Evolutionary conservation across 2,329 filamentous ascomycete genomes (phyloP).

Genomic region (Geoglossum cookeanum): DNA sequence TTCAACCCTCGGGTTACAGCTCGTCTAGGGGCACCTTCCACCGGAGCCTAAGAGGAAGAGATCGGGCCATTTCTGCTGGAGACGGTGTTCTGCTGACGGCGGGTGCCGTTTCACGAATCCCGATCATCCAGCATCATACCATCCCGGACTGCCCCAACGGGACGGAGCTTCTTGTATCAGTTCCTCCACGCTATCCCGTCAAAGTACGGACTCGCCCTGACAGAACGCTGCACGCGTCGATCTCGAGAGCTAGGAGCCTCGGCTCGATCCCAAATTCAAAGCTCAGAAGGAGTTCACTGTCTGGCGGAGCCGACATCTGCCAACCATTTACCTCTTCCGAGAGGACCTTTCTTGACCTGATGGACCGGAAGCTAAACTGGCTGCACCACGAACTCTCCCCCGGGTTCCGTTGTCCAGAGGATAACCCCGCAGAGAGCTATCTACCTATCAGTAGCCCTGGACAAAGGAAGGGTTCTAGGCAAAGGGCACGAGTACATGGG

Average conservation of each 20-base stretch:
- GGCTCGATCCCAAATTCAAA: neutral
- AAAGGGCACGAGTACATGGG: neutral
- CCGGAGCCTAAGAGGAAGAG: neutral
- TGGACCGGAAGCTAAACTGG: constrained; percentile 3
- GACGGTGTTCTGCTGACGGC: neutral
- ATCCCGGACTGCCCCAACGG: too few species aligned
- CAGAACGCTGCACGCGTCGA: neutral
- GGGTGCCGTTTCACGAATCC: neutral
- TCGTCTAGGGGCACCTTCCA: neutral
- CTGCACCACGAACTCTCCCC: constrained; percentile 1
- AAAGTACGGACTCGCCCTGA: neutral
- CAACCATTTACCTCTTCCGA: neutral
- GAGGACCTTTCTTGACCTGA: neutral
- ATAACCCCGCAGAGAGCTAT: constrained; percentile 2
- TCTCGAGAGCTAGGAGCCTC: neutral
- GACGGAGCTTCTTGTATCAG: too few species aligned
- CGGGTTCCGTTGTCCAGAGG: constrained; percentile 1
- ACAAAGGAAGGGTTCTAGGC: neutral
- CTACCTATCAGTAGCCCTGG: neutral
- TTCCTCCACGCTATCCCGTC: neutral
- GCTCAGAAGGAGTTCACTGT: neutral
- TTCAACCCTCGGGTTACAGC: neutral
- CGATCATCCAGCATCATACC: too few species aligned
- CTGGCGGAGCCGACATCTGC: neutral
- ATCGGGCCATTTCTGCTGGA: neutral